Evolutionary conservation across 805 yeast genomes (phyloP), one percentile per base, ranked within the genome.

Genomic region (Starmerella riodocensis): DNA sequence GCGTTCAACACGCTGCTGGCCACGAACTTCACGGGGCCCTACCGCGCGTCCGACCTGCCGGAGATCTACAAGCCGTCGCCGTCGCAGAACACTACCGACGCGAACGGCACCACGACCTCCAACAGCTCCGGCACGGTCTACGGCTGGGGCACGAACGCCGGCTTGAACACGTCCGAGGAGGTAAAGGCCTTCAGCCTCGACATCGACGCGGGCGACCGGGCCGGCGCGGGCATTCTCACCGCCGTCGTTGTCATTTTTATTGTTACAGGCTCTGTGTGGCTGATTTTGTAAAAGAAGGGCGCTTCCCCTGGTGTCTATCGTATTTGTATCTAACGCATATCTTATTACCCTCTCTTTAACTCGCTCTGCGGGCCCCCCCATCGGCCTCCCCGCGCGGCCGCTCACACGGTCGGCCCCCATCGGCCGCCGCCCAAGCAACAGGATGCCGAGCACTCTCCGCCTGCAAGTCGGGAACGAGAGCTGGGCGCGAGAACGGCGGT

Each of bases 191-290:
- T 43, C 34, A 18, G 25, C 11, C 49, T 53, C 1, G 26, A 37
- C 23, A 34, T 53, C 12, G 40, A 34, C 25, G 56, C 62, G 0
- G 73, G 71, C 42, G 93, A 81, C 53, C 71, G 67, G 51, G 94
- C 80, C 1, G 95, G 94, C 34, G 94, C 94, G 2, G 88, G 91
- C 40, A 64, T 84, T 20, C 59, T 82, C 34, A 85, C 95, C 1
- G 91, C 88, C 1, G 57, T 81, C 9, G 77, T 79, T 0, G 57
- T 81, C 41, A 71, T 73, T 3, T 53, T 67, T 4, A 50, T 82
- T 20, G 56, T 74, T 18, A 82, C 76, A 77, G 94, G 93, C 73
- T 83, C 86, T 18, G 45, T 37, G 19, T 55, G 56, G 61, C 45
- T 49, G 31, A 41, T 48, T 1, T 13, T 49, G 11, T 49, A n/a